Conservation (phyloP, 495 filamentous ascomycete species). For the Penicillium alfredii region DNA sequence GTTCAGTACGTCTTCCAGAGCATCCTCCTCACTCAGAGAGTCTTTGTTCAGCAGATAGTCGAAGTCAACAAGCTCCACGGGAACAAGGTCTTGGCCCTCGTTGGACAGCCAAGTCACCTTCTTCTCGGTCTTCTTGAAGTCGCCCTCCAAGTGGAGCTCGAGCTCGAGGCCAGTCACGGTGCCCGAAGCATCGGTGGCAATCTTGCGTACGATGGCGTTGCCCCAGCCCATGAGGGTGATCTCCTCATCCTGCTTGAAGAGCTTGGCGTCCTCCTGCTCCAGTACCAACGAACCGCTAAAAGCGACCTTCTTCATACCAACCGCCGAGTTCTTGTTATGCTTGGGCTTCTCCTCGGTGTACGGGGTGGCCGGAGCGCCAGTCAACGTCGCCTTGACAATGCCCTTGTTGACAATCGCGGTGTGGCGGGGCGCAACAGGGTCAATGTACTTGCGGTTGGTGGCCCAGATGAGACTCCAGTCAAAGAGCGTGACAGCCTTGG, state of each 20-base stretch:
- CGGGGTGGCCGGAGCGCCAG: conserved; percentile 59
- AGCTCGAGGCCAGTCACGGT: conserved; percentile 63
- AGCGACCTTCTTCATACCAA: conserved; percentile 79
- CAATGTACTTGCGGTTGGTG: conserved; percentile 92
- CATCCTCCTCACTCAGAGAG: conserved; percentile 74
- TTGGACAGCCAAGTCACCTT: conserved; percentile 87
- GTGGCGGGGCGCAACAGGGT: conserved; percentile 79
- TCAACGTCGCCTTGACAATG: conserved; percentile 60
- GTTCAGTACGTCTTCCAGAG: conserved; percentile 74
- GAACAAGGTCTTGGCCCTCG: conserved; percentile 67
- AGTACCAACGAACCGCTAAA: conserved; percentile 67
- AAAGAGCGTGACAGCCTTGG: conserved; percentile 79
- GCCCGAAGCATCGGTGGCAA: conserved; percentile 52
- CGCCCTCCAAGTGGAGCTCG: conserved; percentile 79
- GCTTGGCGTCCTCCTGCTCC: conserved; percentile 80
- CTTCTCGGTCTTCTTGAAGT: conserved; percentile 91
- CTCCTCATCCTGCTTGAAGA: conserved; percentile 79
- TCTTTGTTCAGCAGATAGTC: conserved; percentile 93
- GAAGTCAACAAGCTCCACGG: conserved; percentile 83
- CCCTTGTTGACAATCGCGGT: conserved; percentile 68
- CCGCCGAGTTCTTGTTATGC: conserved; percentile 78
- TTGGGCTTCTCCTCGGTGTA: conserved; percentile 70
- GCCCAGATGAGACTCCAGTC: conserved; percentile 94
- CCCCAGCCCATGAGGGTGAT: conserved; percentile 96
- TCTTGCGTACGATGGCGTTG: conserved; percentile 78